Base-by-base conservation (phyloP, 495 filamentous ascomycete genomes). In the Lepraria neglecta region DNA sequence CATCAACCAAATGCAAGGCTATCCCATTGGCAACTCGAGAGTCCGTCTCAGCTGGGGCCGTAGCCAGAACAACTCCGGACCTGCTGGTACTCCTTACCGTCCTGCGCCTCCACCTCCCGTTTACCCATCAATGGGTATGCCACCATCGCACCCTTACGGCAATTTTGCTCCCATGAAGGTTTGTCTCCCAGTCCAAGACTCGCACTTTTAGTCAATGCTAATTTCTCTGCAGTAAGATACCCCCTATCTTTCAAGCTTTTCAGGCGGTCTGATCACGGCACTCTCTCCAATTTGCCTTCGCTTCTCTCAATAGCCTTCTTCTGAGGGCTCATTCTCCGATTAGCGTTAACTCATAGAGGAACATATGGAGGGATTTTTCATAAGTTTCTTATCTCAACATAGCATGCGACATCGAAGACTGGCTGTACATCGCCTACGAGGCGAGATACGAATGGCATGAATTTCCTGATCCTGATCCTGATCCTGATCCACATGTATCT, bases 1-100 rank as follows among this genome's bases (percentile, higher is more conserved):
- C 59, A 99, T 99, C 81, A 99, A 99, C 79, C 94, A 99, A 77
- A 99, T 99, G 94, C 94, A 99, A 76, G 94, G 94, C 43, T 99
- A 98, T 75, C 94, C 94, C 44, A 99, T 99, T 68, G 94, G 94
- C 55, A 99, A 99, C 79, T 99, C 94, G 19, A 89, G 94, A 58
- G 94, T 99, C 47, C 90, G 94, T 67, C 83, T 99, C 65, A 94
- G 89, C 68, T 99, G 94, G 94, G 94, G 94, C 60, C 89, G 94
- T 59, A 92, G 87, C 50, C 94, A 99, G 82, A 99, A 99, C 83
- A 99, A 99, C 78, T 97, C 94, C 56, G 94, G 94, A 57, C 88
- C 88, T 59, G 94, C 95, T 59, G 95, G 95, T 63, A 99, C 95
- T 63, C 94, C 94, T 55, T 99, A 99, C 72, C 87, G 94, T 56